Conservation (phyloP, 805 yeast species). For the Pichia ethanolica region DNA sequence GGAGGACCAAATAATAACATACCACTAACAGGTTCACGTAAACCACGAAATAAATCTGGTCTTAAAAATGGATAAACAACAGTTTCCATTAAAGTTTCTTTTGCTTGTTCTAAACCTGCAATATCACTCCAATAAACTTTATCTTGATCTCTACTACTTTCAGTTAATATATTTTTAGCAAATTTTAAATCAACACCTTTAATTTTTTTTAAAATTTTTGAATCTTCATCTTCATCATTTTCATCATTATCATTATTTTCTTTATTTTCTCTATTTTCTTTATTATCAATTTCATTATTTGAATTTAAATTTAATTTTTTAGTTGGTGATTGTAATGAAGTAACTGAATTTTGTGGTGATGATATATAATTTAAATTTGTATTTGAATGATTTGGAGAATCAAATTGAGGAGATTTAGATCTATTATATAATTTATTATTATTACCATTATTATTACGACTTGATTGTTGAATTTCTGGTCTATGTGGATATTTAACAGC, state of each 20-base stretch:
- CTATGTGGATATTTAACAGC: conserved; percentile 23
- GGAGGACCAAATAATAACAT: conserved; percentile 96
- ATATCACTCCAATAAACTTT: conserved; percentile 93
- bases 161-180: conserved; percentile 79
- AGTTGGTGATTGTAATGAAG: background rate
- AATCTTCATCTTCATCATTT: conserved; percentile 18
- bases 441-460: background rate
- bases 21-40: conserved; percentile 94
- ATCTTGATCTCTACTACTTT: conserved; percentile 84
- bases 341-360: background rate
- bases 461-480: background rate
- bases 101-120: conserved; percentile 87
- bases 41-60: conserved; percentile 85
- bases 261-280: conserved; percentile 16
- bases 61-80: conserved; percentile 93
- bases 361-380: background rate
- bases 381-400: background rate
- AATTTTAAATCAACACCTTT: conserved; percentile 73
- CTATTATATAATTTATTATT: background rate
- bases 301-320: too few relatives aligned
- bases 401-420: conserved; percentile 3
- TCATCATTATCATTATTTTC: conserved; percentile 23
- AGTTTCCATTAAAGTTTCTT: conserved; percentile 82
- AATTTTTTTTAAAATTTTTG: conserved; percentile 36
- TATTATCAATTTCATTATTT: background rate